Conservation (phyloP, 306 rosid species). For the Carpinus fangiana region DNA sequence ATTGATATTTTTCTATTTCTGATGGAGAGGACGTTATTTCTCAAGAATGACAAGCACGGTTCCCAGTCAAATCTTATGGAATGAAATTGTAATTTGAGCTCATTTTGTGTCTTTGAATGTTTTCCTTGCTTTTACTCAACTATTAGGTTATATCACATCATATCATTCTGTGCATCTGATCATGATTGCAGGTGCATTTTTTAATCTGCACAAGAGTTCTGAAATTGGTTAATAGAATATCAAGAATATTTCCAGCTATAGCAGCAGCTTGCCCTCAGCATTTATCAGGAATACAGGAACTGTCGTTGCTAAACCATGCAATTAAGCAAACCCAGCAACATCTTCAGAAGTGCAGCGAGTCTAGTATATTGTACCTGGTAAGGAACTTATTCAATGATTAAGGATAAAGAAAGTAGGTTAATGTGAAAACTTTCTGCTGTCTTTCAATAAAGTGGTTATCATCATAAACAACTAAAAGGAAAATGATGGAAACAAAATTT, state of each 20-base stretch:
- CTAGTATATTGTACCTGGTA: conserved; percentile 88
- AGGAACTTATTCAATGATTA: conserved; percentile 29
- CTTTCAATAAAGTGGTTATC: not conserved
- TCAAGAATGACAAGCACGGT: not conserved
- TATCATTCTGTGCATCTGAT: conserved; percentile 20
- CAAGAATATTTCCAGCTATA: conserved; percentile 57
- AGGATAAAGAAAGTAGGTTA: conserved; percentile 14
- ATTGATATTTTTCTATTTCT: not conserved
- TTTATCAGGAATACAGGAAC: conserved; percentile 64
- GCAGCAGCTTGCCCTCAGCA: conserved; percentile 80
- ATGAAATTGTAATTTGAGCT: not conserved
- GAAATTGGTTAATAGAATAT: conserved; percentile 51
- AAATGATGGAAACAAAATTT: not conserved
- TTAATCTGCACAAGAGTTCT: conserved; percentile 59
- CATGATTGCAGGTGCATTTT: conserved; percentile 63
- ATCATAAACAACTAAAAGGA: not conserved
- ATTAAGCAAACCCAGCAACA: conserved; percentile 55
- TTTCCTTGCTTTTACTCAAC: conserved; percentile 17
- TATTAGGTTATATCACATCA: conserved; percentile 15
- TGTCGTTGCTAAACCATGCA: conserved; percentile 48
- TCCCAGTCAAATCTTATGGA: not conserved
- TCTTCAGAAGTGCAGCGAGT: conserved; percentile 61
- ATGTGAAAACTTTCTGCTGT: not conserved
- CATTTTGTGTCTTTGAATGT: conserved; percentile 7
- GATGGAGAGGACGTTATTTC: not conserved